These are phyloP conservation scores for Aspergillus persii DNA, from an alignment of 2,329 filamentous ascomycete genomes.

Conservation along the genomic window DNA sequence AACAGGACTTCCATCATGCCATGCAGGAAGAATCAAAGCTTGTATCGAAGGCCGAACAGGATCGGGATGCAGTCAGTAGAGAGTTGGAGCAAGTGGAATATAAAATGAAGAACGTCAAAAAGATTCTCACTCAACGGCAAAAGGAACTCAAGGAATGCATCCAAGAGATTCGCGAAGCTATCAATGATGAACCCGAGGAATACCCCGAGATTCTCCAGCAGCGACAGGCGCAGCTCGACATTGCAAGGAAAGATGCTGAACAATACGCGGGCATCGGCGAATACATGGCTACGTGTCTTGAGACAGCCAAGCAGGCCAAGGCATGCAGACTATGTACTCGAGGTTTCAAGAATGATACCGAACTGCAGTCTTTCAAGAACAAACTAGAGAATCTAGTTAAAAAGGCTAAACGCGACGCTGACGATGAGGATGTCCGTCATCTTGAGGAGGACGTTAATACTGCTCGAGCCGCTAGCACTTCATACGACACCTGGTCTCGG, in stretches of 20 bases:
- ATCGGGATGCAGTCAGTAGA: conserved; percentile 67
- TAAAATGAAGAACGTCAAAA: conserved; percentile 63
- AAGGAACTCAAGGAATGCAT: conserved; percentile 63
- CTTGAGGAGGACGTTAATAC: conserved; percentile 61
- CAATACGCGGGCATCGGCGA: conserved; percentile 66
- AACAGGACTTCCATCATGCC: conserved; percentile 65
- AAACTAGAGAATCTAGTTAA: conserved; percentile 61
- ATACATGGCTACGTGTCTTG: conserved; percentile 69
- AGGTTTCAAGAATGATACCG: conserved; percentile 59
- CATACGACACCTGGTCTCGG: conserved; percentile 72
- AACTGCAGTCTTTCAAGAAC: conserved; percentile 62
- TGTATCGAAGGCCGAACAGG: conserved; percentile 64
- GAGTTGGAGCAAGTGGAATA: conserved; percentile 76
- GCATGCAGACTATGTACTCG: conserved; percentile 75
- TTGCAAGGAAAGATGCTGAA: conserved; percentile 62
- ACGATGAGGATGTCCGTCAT: conserved; percentile 62
- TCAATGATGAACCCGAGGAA: conserved; percentile 51
- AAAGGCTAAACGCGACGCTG: conserved; percentile 54
- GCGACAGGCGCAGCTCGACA: conserved; percentile 51
- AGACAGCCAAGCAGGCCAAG: conserved; percentile 64
- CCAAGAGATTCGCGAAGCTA: conserved; percentile 58
- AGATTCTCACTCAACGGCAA: conserved; percentile 63
- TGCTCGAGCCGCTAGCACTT: conserved; percentile 61
- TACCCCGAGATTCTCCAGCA: conserved; percentile 54
- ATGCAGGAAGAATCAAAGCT: conserved; percentile 57